Percentiles rank a stretch among this genome's conserved stretches.
phyloP scores from a whole-genome alignment of 176 grass and related monocot species.

The Raddia distichophylla region DNA sequence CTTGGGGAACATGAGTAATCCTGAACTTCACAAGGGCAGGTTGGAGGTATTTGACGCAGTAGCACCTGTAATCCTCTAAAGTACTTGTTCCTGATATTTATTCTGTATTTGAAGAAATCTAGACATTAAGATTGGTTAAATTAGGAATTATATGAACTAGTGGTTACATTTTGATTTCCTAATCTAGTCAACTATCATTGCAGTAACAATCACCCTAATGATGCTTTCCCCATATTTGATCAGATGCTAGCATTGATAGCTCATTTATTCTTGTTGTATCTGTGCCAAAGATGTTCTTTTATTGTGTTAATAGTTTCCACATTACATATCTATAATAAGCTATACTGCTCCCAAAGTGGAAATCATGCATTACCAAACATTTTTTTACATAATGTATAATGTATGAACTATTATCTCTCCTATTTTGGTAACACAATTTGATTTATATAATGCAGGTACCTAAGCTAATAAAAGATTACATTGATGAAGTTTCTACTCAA shows the following conservation, averaged over 20 bases:
- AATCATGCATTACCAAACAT: not conserved
- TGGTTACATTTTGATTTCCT: not conserved
- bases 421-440: not conserved
- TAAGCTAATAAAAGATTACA: conserved; percentile 91
- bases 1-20: conserved; percentile 91
- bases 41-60: conserved; percentile 62
- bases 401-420: not conserved
- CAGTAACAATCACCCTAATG: not conserved
- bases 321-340: not conserved
- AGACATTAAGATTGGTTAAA: not conserved
- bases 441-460: conserved; percentile 57
- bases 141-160: not conserved
- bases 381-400: not conserved
- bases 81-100: not conserved
- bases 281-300: not conserved
- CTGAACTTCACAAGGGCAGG: conserved; percentile 91
- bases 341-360: conserved; percentile 8
- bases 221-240: not conserved
- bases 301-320: not conserved
- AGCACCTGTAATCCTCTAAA: not conserved
- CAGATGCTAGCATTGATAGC: not conserved
- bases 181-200: not conserved
- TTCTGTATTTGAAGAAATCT: not conserved
- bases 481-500: conserved; percentile 89
- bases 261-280: not conserved